Evolutionary conservation across 129 eudicot species (phyloP), one percentile per base, ranked within the genome.

Genomic region (Helichrysum umbraculigerum): DNA sequence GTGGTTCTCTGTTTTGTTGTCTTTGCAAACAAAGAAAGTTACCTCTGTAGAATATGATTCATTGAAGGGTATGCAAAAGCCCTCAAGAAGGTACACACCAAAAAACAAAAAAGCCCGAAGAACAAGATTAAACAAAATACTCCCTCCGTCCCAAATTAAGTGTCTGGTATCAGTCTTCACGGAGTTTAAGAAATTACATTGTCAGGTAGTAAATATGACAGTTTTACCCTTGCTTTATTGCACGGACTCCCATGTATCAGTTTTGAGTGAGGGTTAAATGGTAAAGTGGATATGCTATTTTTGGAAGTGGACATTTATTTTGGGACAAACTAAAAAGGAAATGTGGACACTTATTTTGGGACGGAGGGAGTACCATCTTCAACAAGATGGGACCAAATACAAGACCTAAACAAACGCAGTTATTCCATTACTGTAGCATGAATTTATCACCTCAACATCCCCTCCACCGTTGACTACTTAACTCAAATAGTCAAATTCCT

Each of bases 401-500:
- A 56, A 28, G 15, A 34, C 68, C 67, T 58, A 73, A 73, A 37
- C 28, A 44, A 60, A 35, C 54, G 12, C 77, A 21, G 73, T 79
- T 72, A 72, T 72, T 72, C 17, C 58, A 37, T 56, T 28, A 25
- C 42, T 39, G 21, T 59, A 60, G 62, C 65, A 70, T 61, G 5
- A 73, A 54, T 7, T 51, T 12, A 21, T 39, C n/a, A 34, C 6
- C 58, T 62, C 77, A 14, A 32, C 64, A 19, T 15, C 37, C 8
- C 73, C 11, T 11, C 54, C 32, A 19, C 19, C 28, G n/a, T 11
- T 32, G 11, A 47, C 54, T 14, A 47, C 54, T 12, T 62, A 5
- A 34, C 35, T 25, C 19, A 50, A n/a, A n/a, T n/a, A n/a, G n/a
- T n/a, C n/a, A n/a, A 41, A 2, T 2, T 8, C 32, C 80, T 93